Evolutionary conservation across 495 filamentous ascomycete genomes (phyloP), one percentile per base, ranked within the genome.

Genomic region (Cairneyella variabilis): DNA sequence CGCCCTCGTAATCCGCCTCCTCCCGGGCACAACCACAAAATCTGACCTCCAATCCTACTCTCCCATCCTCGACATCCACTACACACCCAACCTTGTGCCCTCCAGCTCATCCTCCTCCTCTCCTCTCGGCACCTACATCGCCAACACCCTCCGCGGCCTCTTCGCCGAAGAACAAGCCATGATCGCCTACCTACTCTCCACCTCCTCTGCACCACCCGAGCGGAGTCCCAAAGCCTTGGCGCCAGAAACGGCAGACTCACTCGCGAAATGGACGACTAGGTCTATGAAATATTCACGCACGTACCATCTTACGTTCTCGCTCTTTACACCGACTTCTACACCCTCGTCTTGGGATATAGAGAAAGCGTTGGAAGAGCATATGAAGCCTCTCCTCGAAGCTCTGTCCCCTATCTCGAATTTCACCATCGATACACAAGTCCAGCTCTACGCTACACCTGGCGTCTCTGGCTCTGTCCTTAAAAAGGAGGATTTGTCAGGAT

Each of bases 281-380:
- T 89, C 91, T 3, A 76, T 97, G 59, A 95, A 92, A 65, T 96
- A 96, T 65, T 85, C 92, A 12, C 83, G 92, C 16, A 96, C 89
- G 8, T 98, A 98, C 64, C 93, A 98, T 63, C 72, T 98, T 2
- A 95, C 93, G 2, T 95, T 98, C 65, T 97, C 95, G 1, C 76
- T 98, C 0, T 97, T 98, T 62, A 92, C 89, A 0, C 85, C 87
- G 10, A 82, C 80, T 5, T 76, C 83, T 1, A 65, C 74, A 8
- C 95, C 93, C 8, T 93, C 87, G 8, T 87, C 83, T 23, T 98
- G 95, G 93, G 90, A 95, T 28, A 90, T 97, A 43, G 88, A 95
- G 59, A 71, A 76, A 36, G 91, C 91, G 5, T 79, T 97, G 30
- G 76, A 84, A 12, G 80, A 90, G 61, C 90, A 95, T 67, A 77